Conservation (phyloP, 2,329 filamentous ascomycete genomes). For the Cladophialophora psammophila region DNA sequence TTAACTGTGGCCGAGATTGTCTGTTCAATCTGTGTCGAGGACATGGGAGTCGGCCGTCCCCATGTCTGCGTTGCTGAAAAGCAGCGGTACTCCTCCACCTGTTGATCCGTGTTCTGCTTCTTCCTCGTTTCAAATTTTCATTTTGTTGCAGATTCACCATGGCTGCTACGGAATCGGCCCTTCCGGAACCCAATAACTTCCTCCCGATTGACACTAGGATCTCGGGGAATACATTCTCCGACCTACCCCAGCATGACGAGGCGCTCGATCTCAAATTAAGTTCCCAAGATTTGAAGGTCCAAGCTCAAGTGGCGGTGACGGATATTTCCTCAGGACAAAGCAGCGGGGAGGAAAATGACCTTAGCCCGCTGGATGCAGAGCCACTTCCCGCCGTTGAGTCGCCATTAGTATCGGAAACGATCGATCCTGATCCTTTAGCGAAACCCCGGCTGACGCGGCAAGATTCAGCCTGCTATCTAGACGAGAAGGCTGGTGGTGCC, state of each 20-base stretch:
- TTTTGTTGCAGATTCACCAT: neutral
- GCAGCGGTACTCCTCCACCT: neutral
- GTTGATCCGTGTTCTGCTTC: neutral
- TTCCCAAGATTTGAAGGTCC: conserved; percentile 3
- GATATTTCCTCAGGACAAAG: neutral
- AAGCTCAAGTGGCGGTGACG: conserved; percentile 5
- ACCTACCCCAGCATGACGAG: neutral
- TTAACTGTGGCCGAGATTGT: neutral
- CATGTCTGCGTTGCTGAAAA: neutral
- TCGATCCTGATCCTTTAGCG: neutral
- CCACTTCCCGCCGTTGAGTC: neutral
- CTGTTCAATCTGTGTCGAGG: neutral
- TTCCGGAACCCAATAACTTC: neutral
- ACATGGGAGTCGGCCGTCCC: neutral
- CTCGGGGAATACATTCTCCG: neutral
- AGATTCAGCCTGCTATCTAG: conserved; percentile 5
- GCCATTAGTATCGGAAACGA: neutral
- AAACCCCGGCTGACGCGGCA: neutral
- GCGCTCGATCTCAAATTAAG: neutral
- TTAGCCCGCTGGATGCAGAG: neutral
- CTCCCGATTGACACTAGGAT: conserved; percentile 2
- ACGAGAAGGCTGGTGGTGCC: neutral
- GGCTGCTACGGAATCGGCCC: neutral
- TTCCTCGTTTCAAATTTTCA: neutral
- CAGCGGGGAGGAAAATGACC: neutral